Conservation (phyloP, 768 basidiomycete genomes). For the Mycena vitilis region DNA sequence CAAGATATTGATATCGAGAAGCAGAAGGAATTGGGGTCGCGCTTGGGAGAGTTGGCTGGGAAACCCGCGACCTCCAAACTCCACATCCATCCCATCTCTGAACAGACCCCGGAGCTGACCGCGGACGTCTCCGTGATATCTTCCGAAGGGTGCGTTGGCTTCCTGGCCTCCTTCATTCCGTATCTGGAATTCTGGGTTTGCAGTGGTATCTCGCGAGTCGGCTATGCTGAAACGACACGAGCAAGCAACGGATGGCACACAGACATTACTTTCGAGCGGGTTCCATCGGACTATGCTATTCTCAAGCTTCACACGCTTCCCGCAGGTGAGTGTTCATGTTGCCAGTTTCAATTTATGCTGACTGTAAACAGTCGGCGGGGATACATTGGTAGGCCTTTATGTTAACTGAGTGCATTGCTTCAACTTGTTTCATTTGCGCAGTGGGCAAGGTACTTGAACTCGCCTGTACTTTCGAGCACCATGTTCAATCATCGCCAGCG, state of each 20-base stretch:
- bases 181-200: background rate
- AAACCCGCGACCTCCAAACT: constrained; percentile 60
- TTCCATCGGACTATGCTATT: constrained; percentile 70
- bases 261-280: constrained; percentile 70
- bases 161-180: background rate
- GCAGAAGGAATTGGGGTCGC: constrained; percentile 61
- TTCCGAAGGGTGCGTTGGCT: constrained; percentile 50
- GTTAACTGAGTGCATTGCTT: background rate
- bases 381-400: constrained; percentile 50
- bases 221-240: constrained; percentile 44
- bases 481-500: constrained; percentile 42
- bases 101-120: constrained; percentile 60
- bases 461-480: background rate
- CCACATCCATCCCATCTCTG: constrained; percentile 69
- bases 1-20: constrained; percentile 63
- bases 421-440: constrained; percentile 24
- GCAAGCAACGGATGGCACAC: constrained; percentile 64
- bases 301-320: constrained; percentile 57
- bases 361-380: constrained; percentile 49
- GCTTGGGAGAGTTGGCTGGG: constrained; percentile 61
- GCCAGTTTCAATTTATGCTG: background rate
- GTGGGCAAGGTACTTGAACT: constrained; percentile 52
- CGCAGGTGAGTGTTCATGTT: constrained; percentile 38
- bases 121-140: constrained; percentile 67
- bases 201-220: constrained; percentile 55